phyloP scores from a whole-genome alignment of 352 stramenopile genomes.

The Phytophthora multivora region DNA sequence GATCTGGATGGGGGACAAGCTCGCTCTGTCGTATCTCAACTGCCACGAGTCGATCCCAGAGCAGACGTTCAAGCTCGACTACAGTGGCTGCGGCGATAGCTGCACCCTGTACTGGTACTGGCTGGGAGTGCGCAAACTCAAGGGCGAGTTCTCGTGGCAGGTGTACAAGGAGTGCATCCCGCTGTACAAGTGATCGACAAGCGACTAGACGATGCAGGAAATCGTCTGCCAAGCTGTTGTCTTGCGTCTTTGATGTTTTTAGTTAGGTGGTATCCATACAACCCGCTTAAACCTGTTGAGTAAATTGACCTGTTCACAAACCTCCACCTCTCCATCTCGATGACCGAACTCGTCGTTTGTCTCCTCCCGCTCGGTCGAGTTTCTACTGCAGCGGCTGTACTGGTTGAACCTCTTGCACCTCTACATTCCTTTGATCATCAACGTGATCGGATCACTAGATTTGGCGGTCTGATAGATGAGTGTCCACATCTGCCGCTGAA shows the following conservation, averaged over 20 bases:
- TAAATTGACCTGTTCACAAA: too few relatives aligned
- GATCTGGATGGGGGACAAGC: constrained; percentile 48
- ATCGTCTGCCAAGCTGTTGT: too few relatives aligned
- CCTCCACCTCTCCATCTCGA: too few relatives aligned
- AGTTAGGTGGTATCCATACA: too few relatives aligned
- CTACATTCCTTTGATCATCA: not conserved
- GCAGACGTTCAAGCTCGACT: constrained; percentile 36
- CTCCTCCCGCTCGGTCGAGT: too few relatives aligned
- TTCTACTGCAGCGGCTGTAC: too few relatives aligned
- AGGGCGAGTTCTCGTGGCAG: constrained; percentile 47
- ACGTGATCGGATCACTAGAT: too few relatives aligned
- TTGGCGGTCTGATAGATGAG: not conserved
- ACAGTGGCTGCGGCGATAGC: constrained; percentile 37
- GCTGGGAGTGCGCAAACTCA: constrained; percentile 39
- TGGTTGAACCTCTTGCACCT: not conserved
- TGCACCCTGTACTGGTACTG: constrained; percentile 50
- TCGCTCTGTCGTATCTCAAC: constrained; percentile 35
- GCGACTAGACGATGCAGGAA: not conserved
- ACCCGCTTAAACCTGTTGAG: too few relatives aligned
- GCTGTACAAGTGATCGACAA: constrained; percentile 15
- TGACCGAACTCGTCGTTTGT: too few relatives aligned
- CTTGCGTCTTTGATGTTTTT: too few relatives aligned
- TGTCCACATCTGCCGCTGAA: constrained; percentile 11
- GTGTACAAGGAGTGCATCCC: constrained; percentile 58
- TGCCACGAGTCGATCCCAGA: constrained; percentile 41